Evolutionary conservation across 768 basidiomycete species (phyloP), one percentile per base, ranked within the genome.

Genomic region (Phanerochaete carnosa): DNA sequence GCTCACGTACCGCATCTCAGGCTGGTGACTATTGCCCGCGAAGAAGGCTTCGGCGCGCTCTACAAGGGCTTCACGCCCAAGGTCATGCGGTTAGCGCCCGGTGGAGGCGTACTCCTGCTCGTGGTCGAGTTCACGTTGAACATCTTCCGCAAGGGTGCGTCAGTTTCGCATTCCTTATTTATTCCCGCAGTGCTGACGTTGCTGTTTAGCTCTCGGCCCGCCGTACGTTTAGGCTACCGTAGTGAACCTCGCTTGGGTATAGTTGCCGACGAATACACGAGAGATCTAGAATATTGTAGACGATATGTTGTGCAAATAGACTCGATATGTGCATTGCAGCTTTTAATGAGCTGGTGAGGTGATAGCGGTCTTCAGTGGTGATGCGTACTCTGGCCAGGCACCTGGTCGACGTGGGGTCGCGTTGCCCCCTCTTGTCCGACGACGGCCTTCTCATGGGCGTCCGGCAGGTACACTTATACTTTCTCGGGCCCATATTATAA

Each of bases 11-110:
- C 26, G 15, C 47, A 8, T 26, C n/a, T 11, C 59, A 84, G 82
- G 43, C 78, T 95, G 11, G 75, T 83, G 22, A 88, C 86, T 5
- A 93, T 95, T 65, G 83, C 89, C 63, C 85, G 90, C 26, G 94
- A 95, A 77, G 95, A 97, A 73, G 95, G 95, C 28, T 70, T 88
- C 1, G 84, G 76, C 3, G 94, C 95, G 3, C 78, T 97, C 37
- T 97, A 96, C 82, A 95, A 95, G 72, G 95, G 96, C 33, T 99
- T 98, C 74, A 80, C 91, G 16, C 96, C 96, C 29, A 99, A 99
- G 74, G 95, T 97, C 3, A 82, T 98, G 45, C 85, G 96, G 65
- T 82, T 99, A 26, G 96, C 95, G 13, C 96, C 96, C 0, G 96
- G 96, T 46, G 96, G 96, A 54, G 96, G 96, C 72, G 89, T 99